phyloP scores from a whole-genome alignment of 768 basidiomycete species.

The Suillus clintonianus region DNA sequence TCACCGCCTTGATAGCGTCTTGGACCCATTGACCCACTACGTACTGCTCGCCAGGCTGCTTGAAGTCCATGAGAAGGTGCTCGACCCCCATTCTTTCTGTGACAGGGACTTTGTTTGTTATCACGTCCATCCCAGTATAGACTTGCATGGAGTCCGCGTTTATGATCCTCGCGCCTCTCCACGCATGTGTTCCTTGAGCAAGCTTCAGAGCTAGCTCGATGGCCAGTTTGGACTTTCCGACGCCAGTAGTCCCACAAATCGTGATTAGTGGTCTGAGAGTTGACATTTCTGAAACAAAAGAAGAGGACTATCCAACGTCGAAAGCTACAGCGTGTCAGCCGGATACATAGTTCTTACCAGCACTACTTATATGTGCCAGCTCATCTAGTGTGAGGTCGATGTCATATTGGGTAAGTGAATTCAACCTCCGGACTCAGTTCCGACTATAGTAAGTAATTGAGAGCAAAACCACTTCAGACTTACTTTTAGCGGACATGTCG shows the following conservation, averaged over 20 bases:
- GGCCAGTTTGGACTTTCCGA: constrained; percentile 92
- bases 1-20: constrained; percentile 76
- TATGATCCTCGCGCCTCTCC: constrained; percentile 74
- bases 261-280: constrained; percentile 69
- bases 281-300: constrained; percentile 15
- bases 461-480: not conserved
- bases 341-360: not conserved
- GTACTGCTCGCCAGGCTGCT: constrained; percentile 85
- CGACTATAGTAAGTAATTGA: not conserved
- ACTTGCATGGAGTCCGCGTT: constrained; percentile 99
- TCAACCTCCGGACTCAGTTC: too few relatives aligned
- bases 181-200: constrained; percentile 36
- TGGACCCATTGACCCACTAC: constrained; percentile 85
- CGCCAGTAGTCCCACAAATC: constrained; percentile 93
- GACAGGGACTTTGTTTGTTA: constrained; percentile 89
- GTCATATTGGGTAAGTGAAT: too few relatives aligned
- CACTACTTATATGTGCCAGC: too few relatives aligned
- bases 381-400: too few relatives aligned
- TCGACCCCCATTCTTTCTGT: constrained; percentile 79
- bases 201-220: constrained; percentile 80
- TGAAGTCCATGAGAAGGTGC: constrained; percentile 89
- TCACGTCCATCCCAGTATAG: constrained; percentile 86
- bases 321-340: not conserved
- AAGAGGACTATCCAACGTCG: not conserved
- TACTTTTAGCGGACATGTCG: constrained; percentile 30